Evolutionary conservation across 1,139 yeast genomes (phyloP).

Genomic region (Pichia sp.): DNA sequence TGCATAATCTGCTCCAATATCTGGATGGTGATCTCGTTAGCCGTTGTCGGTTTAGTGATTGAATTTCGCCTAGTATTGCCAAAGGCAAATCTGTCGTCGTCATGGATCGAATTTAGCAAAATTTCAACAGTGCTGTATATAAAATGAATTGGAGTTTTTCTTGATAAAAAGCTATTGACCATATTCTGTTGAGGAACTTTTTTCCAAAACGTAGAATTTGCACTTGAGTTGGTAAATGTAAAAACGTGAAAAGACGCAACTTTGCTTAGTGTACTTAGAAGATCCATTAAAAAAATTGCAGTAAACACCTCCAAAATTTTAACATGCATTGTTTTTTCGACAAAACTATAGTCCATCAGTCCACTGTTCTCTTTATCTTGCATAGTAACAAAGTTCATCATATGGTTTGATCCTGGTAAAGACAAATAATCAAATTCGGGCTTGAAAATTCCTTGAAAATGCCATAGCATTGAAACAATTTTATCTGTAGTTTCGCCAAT

Average conservation of each 20-base stretch:
- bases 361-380: slow-evolving; percentile 16
- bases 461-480: slow-evolving; percentile 19
- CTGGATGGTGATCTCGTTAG: slow-evolving; percentile 23
- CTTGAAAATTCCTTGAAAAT: slow-evolving; percentile 25
- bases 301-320: slow-evolving; percentile 47
- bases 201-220: slow-evolving; percentile 23
- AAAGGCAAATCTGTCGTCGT: slow-evolving; percentile 31
- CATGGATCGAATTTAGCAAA: slow-evolving; percentile 38
- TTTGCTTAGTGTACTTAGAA: slow-evolving; percentile 41
- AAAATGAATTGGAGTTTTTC: slow-evolving; percentile 28
- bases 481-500: slow-evolving; percentile 23
- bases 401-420: slow-evolving; percentile 14
- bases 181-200: slow-evolving; percentile 25
- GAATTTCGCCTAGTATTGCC: slow-evolving; percentile 18
- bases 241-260: slow-evolving; percentile 23
- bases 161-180: slow-evolving; percentile 27
- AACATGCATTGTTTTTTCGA: slow-evolving; percentile 40
- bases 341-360: slow-evolving; percentile 23
- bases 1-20: slow-evolving; percentile 28
- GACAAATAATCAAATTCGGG: slow-evolving; percentile 27
- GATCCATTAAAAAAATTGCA: slow-evolving; percentile 50
- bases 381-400: slow-evolving; percentile 1
- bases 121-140: slow-evolving; percentile 39
- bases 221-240: slow-evolving; percentile 10
- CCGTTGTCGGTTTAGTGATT: slow-evolving; percentile 6